Evolutionary conservation across 139 green algal species (phyloP).

Genomic region (Chlamydomonas sphaeroides): DNA sequence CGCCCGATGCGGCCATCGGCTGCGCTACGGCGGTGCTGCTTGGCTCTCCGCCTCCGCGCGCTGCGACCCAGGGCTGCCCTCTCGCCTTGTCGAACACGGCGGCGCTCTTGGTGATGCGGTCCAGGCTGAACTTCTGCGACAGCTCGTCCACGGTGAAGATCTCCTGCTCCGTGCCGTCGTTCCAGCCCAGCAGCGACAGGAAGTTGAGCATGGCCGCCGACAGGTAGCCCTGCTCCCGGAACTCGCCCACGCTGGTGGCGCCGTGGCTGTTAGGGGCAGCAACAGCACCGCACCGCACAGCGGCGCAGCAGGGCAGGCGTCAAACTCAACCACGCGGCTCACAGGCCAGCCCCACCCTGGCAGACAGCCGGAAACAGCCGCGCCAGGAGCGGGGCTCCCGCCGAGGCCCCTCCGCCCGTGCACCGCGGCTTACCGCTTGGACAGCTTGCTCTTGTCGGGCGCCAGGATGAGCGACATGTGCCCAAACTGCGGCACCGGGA

Average conservation of each 20-base stretch:
- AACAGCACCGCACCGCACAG: no score
- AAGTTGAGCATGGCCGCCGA: slow-evolving; percentile 96
- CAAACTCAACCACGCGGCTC: no score
- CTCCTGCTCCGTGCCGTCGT: slow-evolving; percentile 98
- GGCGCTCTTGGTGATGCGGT: slow-evolving; percentile 93
- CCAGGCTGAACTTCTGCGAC: slow-evolving; percentile 82
- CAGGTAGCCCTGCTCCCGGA: slow-evolving; percentile 86
- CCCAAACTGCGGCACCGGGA: slow-evolving; percentile 85
- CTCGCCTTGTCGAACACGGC: slow-evolving; percentile 97
- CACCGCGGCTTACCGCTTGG: slow-evolving; percentile 88
- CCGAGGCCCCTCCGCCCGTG: no score
- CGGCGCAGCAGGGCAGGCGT: no score
- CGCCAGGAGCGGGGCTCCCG: no score
- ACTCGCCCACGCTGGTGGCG: slow-evolving; percentile 97
- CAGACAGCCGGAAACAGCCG: no score
- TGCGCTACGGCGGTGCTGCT: no score
- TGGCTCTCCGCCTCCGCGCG: no score
- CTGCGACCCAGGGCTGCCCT: no score
- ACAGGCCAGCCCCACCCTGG: no score
- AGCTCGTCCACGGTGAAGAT: slow-evolving; percentile 87
- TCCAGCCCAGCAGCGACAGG: slow-evolving; percentile 97
- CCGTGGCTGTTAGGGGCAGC: slow-evolving; percentile 80
- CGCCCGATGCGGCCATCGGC: no score
- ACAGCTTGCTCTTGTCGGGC: slow-evolving; percentile 97
- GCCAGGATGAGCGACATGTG: slow-evolving; percentile 98